Evolutionary conservation across 2,329 filamentous ascomycete genomes (phyloP).

Genomic region (Colletotrichum sojae): DNA sequence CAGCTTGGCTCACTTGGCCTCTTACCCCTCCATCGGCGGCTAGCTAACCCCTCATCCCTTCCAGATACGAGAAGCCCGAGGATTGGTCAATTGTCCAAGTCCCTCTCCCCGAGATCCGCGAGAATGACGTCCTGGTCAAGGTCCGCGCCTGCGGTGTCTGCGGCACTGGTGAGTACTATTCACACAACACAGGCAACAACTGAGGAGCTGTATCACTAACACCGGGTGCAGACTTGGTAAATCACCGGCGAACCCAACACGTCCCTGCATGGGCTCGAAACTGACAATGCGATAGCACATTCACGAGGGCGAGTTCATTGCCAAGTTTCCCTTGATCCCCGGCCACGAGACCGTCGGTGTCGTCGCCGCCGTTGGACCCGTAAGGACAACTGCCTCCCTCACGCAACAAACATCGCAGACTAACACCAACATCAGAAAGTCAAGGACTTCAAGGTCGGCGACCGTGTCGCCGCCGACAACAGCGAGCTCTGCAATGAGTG

Average conservation of each 20-base stretch:
- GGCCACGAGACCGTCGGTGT: constrained; percentile 79
- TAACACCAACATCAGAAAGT: constrained; percentile 60
- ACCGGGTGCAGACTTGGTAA: constrained; percentile 55
- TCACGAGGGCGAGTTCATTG: constrained; percentile 77
- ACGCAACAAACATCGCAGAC: background rate
- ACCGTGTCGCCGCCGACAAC: constrained; percentile 76
- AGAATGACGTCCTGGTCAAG: constrained; percentile 74
- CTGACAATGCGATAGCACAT: constrained; percentile 61
- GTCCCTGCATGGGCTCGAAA: background rate
- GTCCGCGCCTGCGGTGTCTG: constrained; percentile 78
- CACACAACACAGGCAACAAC: background rate
- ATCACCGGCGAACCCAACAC: constrained; percentile 1
- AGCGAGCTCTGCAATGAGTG: constrained; percentile 79
- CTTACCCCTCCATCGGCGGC: constrained; percentile 36
- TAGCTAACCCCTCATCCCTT: constrained; percentile 42
- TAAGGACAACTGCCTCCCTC: constrained; percentile 21
- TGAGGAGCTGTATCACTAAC: constrained; percentile 22
- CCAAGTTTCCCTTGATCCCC: constrained; percentile 75
- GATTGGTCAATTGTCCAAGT: constrained; percentile 73
- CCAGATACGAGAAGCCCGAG: constrained; percentile 74
- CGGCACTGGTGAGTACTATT: constrained; percentile 62
- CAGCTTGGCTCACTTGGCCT: constrained; percentile 24
- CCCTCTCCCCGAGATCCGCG: constrained; percentile 72
- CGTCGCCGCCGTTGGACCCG: constrained; percentile 69
- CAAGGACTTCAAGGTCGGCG: constrained; percentile 71